Percentiles rank a stretch among this genome's conserved stretches.
Conservation (phyloP, 2,329 filamentous ascomycete species). For the Claviceps sp. region DNA sequence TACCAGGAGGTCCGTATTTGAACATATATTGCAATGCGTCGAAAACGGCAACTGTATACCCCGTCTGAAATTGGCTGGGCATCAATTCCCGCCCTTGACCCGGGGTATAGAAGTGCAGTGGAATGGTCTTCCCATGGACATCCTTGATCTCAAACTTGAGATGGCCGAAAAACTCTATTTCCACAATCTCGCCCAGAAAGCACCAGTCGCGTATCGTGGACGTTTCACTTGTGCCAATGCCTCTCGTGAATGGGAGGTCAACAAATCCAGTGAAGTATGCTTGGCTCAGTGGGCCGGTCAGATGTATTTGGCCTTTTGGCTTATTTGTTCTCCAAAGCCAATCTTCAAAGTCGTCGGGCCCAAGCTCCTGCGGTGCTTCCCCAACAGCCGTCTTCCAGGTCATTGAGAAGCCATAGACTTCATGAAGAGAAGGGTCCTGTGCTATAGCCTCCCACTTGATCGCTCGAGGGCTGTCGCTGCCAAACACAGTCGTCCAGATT, state of each 20-base stretch:
- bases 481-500: not conserved
- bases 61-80: not conserved
- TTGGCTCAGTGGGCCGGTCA: not conserved
- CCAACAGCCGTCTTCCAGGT: not conserved
- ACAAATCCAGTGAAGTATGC: not conserved
- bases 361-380: not conserved
- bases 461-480: not conserved
- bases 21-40: not conserved
- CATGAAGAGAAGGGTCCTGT: too few relatives aligned
- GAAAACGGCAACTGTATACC: not conserved
- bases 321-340: not conserved
- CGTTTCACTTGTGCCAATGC: not conserved
- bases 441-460: not conserved
- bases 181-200: not conserved
- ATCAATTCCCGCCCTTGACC: not conserved
- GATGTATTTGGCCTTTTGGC: not conserved
- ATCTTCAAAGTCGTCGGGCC: not conserved
- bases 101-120: not conserved
- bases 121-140: too few relatives aligned
- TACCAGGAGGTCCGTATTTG: not conserved
- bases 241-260: not conserved
- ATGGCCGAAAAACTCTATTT: not conserved
- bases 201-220: not conserved
- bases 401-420: not conserved
- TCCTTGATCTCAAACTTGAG: too few relatives aligned